Base-by-base conservation (phyloP, 164 flowering plant species). In the Annona cherimola region DNA sequence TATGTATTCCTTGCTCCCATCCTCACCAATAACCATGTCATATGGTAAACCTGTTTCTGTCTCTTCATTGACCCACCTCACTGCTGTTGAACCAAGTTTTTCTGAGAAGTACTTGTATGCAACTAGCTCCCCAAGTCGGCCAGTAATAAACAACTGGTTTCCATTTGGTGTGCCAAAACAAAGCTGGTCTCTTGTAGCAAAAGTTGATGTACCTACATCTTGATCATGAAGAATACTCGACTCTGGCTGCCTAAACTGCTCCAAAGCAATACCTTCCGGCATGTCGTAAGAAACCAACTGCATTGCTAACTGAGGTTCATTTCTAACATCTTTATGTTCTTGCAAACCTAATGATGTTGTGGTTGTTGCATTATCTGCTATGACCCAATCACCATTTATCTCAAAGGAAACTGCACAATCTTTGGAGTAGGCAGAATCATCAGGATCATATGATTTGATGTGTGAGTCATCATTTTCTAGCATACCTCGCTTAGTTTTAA, bases 41-140 rank as follows among this genome's bases (percentile, higher is more conserved):
- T 87, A 96, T 2, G 99, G 98, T 14, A 89, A 74, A 19, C 98
- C 96, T 2, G 93, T 87, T 76, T 96, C 99, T 4, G 19, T 76
- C 20, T 79, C 80, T 76, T 87, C 75, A 70, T 93, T 95, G 4
- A 93, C 93, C 99, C 99, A 95, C 44, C 76, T 83, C 65, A 89
- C 94, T 26, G 41, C 71, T 63, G 60, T 45, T 19, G 44, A 63
- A 12, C 88, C 88, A 64, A 72, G 20, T 72, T 74, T 81, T 46
- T 77, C 80, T 5, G 71, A 5, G 12, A 90, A 86, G 82, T 89
- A 87, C n/a, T 83, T 84, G 81, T 72, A 90, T 61, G 99, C 98
- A 4, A 82, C 77, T 11, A 43, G 75, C 81, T 95, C 99, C 45
- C 99, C 99, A 3, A 75, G 45, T 76, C 86, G 85, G 65, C 98